Conservation (phyloP, 768 basidiomycete genomes). For the Mycena vitilis region DNA sequence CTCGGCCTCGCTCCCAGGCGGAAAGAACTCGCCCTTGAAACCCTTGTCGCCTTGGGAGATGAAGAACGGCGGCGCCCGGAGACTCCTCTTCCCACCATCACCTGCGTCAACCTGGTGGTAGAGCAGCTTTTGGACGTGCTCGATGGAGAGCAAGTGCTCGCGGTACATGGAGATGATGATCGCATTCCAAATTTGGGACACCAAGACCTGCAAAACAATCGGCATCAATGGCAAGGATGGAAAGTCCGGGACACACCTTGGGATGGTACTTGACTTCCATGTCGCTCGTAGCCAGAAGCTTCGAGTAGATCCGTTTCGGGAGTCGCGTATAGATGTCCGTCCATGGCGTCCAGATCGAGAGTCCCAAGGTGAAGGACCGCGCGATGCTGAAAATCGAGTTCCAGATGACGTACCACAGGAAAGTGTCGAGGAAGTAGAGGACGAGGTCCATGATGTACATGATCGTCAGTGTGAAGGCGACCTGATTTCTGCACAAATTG, state of each 20-base stretch:
- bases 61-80: conserved; percentile 98
- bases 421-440: conserved; percentile 98
- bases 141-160: conserved; percentile 97
- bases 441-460: conserved; percentile 99
- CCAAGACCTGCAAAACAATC: conserved; percentile 74
- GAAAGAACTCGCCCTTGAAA: conserved; percentile 89
- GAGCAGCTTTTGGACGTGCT: conserved; percentile 97
- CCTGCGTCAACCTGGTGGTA: conserved; percentile 94
- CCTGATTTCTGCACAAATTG: conserved; percentile 90
- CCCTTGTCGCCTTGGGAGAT: conserved; percentile 93
- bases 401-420: conserved; percentile 99
- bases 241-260: conserved; percentile 70
- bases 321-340: conserved; percentile 95
- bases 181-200: conserved; percentile 99
- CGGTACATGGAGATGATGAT: conserved; percentile 99
- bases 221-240: not conserved
- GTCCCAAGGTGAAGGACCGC: conserved; percentile 88
- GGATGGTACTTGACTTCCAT: conserved; percentile 99
- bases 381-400: conserved; percentile 94
- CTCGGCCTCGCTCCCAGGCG: conserved; percentile 93
- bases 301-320: conserved; percentile 97
- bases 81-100: conserved; percentile 85
- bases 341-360: conserved; percentile 99
- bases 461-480: conserved; percentile 93
- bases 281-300: conserved; percentile 91